Evolutionary conservation across 2,329 filamentous ascomycete species (phyloP), one percentile per base, ranked within the genome.

Genomic region (Claviceps citrina): DNA sequence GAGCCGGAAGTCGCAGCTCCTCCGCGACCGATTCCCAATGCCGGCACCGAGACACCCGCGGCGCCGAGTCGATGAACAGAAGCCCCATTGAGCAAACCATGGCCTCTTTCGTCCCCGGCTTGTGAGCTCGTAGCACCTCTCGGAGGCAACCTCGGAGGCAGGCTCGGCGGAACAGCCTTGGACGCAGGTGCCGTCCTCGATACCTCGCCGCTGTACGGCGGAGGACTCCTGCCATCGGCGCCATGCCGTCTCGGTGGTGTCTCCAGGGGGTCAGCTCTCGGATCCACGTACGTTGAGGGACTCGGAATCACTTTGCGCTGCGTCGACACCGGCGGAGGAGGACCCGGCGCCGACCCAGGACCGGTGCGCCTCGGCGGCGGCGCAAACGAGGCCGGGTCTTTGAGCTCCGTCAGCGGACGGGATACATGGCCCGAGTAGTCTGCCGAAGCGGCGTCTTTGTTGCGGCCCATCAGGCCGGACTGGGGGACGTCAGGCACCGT

Each of bases 1-100:
- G 54, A 48, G 31, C 48, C 43, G 32, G 51, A 44, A 40, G 49
- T 45, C 46, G 54, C 36, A 53, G 56, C 42, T 46, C 54, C 49
- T 51, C 44, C 46, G 48, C 53, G 50, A 41, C 76, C 78, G 44
- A 93, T 93, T 5, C 81, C 81, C 4, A 94, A 65, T 0, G 72
- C 81, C 0, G 85, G 80, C 0, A 94, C 84, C 0, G 78, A 82
- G 5, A 94, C 68, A 1, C 86, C 86, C 1, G 83, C 78, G 28
- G 76, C 71, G 9, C 78, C 74, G 7, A 95, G 67, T 31, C 84
- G 71, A 43, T 63, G 68, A 41, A 80, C 56, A 5, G 84, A 78
- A 5, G 67, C 72, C 50, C 68, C 63, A 49, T 73, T 73, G 26
- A 72, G 31, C n/a, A 26, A 20, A 16, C 32, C 33, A 13, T 24